Evolutionary conservation across 305 asterid genomes (phyloP), one percentile per base, ranked within the genome.

Genomic region (Fraxinus latifolia): DNA sequence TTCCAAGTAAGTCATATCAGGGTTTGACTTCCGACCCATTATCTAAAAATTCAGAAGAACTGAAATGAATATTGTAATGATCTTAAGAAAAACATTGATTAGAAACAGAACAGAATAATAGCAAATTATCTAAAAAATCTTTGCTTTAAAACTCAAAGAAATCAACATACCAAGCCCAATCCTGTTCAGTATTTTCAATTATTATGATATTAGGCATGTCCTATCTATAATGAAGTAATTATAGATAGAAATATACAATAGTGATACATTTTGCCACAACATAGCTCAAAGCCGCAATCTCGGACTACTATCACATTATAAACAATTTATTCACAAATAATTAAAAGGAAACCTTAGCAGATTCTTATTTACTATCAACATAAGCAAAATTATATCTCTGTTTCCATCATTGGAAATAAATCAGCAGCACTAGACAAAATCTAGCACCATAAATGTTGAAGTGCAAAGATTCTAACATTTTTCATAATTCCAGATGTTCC

Each of bases 11-110:
- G 95, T 87, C 79, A 91, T 29, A 55, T 92, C 98, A 15, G 96
- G 99, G 88, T 92, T 89, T 25, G 87, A 82, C 91, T 94, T 95
- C 85, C 90, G 85, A 76, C 97, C 94, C 93, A 92, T 90, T 82
- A 95, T 91, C 99, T 95, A 78, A 83, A 82, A 81, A 79, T 74
- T 37, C 77, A 82, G 83, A 83, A 58, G 47, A 79, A 29, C 17
- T n/a, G 70, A 23, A 83, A 77, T 37, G 70, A 55, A 70, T 34
- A 74, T 65, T 67, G 47, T 71, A 50, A 50, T 74, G 65, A 78
- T 75, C 73, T 23, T 29, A 78, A 78, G 73, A 55, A 47, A 65
- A 14, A 27, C 47, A 74, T 12, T 78, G 17, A 32, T 65, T 73
- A 62, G 34, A 44, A 50, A 15, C 68, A 68, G 78, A 44, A 32